phyloP scores from a whole-genome alignment of 2,329 filamentous ascomycete genomes.

The Cladosporium sp. region DNA sequence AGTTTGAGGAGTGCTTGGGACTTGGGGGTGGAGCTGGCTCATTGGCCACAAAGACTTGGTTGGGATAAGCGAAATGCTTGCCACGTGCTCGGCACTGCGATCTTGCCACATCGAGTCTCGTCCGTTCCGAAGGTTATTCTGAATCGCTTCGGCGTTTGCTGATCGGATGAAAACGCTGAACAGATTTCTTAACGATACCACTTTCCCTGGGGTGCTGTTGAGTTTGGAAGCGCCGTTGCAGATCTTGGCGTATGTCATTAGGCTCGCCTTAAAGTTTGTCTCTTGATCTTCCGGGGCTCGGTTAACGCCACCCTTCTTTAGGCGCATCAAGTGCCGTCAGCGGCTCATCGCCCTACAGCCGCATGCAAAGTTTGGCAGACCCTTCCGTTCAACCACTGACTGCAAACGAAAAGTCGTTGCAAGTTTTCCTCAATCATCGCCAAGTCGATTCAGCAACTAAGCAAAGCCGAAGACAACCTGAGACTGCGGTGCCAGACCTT shows the following conservation, averaged over 20 bases:
- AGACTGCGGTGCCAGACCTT: neutral
- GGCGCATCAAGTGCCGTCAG: neutral
- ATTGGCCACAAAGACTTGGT: slow-evolving; percentile 6
- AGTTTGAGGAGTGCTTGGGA: slow-evolving; percentile 9
- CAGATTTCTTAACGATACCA: slow-evolving; percentile 5
- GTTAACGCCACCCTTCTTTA: slow-evolving; percentile 1
- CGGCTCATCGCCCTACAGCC: slow-evolving; percentile 2
- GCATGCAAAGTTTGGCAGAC: neutral
- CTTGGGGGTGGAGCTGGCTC: slow-evolving; percentile 8
- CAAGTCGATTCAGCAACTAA: neutral
- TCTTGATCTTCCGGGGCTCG: slow-evolving; percentile 2
- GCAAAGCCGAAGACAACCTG: slow-evolving; percentile 2
- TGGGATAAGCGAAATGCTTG: slow-evolving; percentile 12
- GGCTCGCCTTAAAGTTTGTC: neutral
- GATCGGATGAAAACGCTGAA: slow-evolving; percentile 9
- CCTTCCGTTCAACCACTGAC: neutral
- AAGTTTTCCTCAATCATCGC: neutral
- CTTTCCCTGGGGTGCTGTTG: neutral
- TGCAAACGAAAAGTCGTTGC: neutral
- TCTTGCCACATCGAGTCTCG: slow-evolving; percentile 3
- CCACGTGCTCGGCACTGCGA: slow-evolving; percentile 5
- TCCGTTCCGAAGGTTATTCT: neutral
- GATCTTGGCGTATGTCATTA: slow-evolving; percentile 10
- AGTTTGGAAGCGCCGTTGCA: neutral
- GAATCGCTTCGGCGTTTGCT: slow-evolving; percentile 7